Percentiles rank a stretch among this genome's conserved stretches.
Conservation (phyloP, 1,139 yeast species). For the Debaryomycetaceae sp. region DNA sequence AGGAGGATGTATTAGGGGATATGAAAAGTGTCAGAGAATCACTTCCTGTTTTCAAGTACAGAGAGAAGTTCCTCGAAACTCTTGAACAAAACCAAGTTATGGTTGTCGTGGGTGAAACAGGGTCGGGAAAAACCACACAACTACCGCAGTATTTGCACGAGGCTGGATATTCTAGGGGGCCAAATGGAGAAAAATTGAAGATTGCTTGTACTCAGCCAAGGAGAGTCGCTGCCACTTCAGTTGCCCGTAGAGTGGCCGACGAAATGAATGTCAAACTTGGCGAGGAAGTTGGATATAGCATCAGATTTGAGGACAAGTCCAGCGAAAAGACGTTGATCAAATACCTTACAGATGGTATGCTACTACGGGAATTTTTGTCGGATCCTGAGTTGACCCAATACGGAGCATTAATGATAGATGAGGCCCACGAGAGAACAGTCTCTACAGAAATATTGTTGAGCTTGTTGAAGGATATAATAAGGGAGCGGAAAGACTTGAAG, state of each 20-base stretch:
- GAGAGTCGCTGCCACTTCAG: slow-evolving; percentile 93
- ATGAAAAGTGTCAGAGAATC: slow-evolving; percentile 54
- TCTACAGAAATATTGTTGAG: slow-evolving; percentile 91
- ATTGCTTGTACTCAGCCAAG: slow-evolving; percentile 96
- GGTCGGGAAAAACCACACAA: slow-evolving; percentile 46
- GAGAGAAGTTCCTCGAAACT: slow-evolving; percentile 60
- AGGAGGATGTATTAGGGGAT: slow-evolving; percentile 37
- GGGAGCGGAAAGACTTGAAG: slow-evolving; percentile 63
- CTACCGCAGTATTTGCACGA: slow-evolving; percentile 38
- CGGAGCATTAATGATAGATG: slow-evolving; percentile 89
- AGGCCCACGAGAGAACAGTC: slow-evolving; percentile 93
- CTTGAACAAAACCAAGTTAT: slow-evolving; percentile 67
- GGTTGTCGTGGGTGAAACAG: slow-evolving; percentile 81
- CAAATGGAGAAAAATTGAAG: slow-evolving; percentile 27
- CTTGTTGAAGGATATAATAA: slow-evolving; percentile 67
- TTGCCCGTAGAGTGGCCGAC: slow-evolving; percentile 53
- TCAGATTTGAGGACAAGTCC: slow-evolving; percentile 79
- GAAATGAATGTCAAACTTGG: slow-evolving; percentile 51
- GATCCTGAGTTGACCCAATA: slow-evolving; percentile 71
- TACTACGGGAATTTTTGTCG: slow-evolving; percentile 74
- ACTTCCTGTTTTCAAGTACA: slow-evolving; percentile 72
- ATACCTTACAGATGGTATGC: slow-evolving; percentile 92
- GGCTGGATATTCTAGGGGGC: slow-evolving; percentile 44
- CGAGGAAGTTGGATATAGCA: slow-evolving; percentile 64
- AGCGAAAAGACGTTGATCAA: slow-evolving; percentile 56